Conservation (phyloP, 331 rosid species). For the Ulmus americana region DNA sequence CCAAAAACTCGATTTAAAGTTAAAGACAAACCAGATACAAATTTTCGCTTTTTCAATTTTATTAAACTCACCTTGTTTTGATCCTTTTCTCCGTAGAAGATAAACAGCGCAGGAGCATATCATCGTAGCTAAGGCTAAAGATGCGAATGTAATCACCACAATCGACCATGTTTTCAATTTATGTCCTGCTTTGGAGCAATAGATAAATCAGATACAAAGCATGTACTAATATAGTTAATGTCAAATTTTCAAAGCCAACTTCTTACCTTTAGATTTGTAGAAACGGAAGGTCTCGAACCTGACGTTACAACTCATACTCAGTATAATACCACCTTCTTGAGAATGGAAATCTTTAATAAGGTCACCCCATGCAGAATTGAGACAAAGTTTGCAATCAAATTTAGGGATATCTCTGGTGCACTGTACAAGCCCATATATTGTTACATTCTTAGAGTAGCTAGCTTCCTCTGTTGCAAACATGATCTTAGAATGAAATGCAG, state of each 20-base stretch:
- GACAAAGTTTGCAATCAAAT: constrained; percentile 12
- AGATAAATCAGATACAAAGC: not conserved
- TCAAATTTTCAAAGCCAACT: not conserved
- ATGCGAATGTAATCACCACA: constrained; percentile 1
- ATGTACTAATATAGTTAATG: not conserved
- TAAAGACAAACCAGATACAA: not conserved
- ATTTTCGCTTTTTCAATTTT: not conserved
- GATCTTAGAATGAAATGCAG: not conserved
- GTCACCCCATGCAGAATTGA: not conserved
- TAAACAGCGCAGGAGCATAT: constrained; percentile 4
- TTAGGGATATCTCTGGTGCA: constrained; percentile 23
- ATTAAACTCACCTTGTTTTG: constrained; percentile 4
- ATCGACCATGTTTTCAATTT: constrained; percentile 6
- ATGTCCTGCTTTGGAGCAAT: not conserved
- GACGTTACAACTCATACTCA: constrained; percentile 14
- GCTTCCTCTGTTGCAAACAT: constrained; percentile 8
- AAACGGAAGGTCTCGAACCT: constrained; percentile 25
- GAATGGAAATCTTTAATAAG: not conserved
- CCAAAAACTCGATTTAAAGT: not conserved
- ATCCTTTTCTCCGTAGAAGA: not conserved
- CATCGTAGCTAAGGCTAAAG: not conserved
- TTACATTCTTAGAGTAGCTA: not conserved
- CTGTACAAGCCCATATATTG: constrained; percentile 24
- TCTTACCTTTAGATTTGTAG: constrained; percentile 11
- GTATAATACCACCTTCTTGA: constrained; percentile 2